A percentile compares a stretch with the other conserved stretches of the same genome.
Evolutionary conservation across 2,329 filamentous ascomycete genomes (phyloP).

Genomic region (Trichoderma endophyticum): DNA sequence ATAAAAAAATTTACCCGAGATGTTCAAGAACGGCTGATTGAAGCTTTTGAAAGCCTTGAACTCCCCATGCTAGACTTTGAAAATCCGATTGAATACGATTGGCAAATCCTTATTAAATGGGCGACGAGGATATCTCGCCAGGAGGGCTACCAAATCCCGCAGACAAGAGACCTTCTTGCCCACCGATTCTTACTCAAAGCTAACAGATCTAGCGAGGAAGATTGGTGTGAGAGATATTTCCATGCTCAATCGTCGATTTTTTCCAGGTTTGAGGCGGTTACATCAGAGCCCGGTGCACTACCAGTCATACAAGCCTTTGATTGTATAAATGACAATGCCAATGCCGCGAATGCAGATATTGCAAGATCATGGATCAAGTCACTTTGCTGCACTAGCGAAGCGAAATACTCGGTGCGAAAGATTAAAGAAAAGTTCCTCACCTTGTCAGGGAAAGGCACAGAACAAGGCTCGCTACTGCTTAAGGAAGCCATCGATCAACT

Average conservation of each 20-base stretch:
- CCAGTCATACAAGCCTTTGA: constrained; percentile 9
- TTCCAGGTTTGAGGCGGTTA: constrained; percentile 53
- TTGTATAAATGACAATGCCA: neutral
- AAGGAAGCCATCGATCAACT: constrained; percentile 48
- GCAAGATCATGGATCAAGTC: constrained; percentile 60
- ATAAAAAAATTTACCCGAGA: constrained; percentile 54
- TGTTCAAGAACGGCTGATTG: constrained; percentile 64
- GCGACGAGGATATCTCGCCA: constrained; percentile 50
- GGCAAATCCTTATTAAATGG: constrained; percentile 65
- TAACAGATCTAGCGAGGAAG: constrained; percentile 31
- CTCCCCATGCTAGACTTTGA: constrained; percentile 62
- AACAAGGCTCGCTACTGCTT: constrained; percentile 43
- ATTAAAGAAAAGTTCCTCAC: constrained; percentile 52
- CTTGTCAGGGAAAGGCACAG: constrained; percentile 41
- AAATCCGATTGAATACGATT: constrained; percentile 63
- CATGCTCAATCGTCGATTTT: constrained; percentile 52
- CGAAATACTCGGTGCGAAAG: constrained; percentile 46
- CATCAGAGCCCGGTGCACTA: constrained; percentile 46
- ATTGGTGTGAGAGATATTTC: constrained; percentile 59
- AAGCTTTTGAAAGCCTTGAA: constrained; percentile 62
- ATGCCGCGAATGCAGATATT: constrained; percentile 31
- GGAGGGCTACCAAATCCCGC: constrained; percentile 48
- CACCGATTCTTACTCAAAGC: constrained; percentile 41
- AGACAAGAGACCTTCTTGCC: constrained; percentile 43
- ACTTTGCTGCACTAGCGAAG: constrained; percentile 52